Evolutionary conservation across 148 eudicot species (phyloP), one percentile per base, ranked within the genome.

Genomic region (Drosera capensis): DNA sequence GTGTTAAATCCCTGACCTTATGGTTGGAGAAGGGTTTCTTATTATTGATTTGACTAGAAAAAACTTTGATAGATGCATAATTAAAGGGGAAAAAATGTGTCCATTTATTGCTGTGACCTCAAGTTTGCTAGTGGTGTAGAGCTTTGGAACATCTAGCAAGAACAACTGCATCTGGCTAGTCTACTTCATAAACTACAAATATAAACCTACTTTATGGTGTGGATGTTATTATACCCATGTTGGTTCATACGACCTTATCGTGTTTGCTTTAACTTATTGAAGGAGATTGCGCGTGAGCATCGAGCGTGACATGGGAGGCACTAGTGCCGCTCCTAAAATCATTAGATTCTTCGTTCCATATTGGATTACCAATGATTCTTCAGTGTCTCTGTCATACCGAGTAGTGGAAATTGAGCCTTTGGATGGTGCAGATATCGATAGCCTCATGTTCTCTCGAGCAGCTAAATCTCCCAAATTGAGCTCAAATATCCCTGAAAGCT

Each of bases 221-320:
- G n/a, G n/a, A n/a, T n/a, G n/a, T n/a, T n/a, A n/a, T n/a, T n/a
- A n/a, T n/a, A n/a, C n/a, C n/a, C n/a, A n/a, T n/a, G n/a, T n/a
- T n/a, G n/a, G n/a, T n/a, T n/a, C n/a, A n/a, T n/a, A n/a, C n/a
- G 14, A 48, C 23, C 45, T 36, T 20, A 18, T 43, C 1, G 13
- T 25, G 25, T 45, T 13, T 16, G 16, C 25, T 36, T 20, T 18
- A 31, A 39, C 38, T 46, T 34, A 31, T 44, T 49, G 20, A 68
- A 90, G 99, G 94, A 75, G 78, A 72, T 48, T 90, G 55, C 93
- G 99, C 20, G 94, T 90, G 65, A 85, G 99, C 75, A 66, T 90
- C 51, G 99, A 90, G 65, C 84, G 95, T 46, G 99, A 90, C 55
- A 60, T 85, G 88, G 99, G 99, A 53, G 77, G 88, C 73, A 73